Conservation (phyloP, 1,284 basidiomycete genomes). For the Laetiporus sulphureus region DNA sequence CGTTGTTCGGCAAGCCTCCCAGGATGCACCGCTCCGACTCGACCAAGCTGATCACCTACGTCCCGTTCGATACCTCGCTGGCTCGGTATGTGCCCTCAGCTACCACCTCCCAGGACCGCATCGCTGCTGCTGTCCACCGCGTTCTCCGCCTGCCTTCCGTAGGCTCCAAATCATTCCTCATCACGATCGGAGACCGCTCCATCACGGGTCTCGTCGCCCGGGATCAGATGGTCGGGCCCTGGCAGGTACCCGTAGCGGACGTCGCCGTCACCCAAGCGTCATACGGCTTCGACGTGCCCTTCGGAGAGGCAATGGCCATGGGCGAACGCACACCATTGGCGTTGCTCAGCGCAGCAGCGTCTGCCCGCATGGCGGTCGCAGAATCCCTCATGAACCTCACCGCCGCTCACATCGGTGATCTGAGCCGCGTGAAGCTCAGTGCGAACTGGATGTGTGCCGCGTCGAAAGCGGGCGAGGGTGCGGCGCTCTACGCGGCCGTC, state of each 20-base stretch:
- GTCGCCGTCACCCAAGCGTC: constrained; percentile 93
- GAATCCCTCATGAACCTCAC: constrained; percentile 92
- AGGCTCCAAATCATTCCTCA: constrained; percentile 94
- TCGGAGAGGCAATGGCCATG: constrained; percentile 96
- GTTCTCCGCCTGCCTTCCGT: constrained; percentile 90
- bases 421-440: constrained; percentile 84
- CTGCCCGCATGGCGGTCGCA: constrained; percentile 93
- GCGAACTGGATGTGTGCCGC: constrained; percentile 99
- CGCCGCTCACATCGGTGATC: constrained; percentile 70
- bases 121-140: constrained; percentile 65
- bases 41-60: constrained; percentile 43
- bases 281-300: constrained; percentile 85
- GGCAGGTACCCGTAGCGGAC: constrained; percentile 97
- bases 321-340: constrained; percentile 95
- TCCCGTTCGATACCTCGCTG: constrained; percentile 72
- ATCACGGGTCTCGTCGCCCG: constrained; percentile 93
- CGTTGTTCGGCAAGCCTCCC: constrained; percentile 94
- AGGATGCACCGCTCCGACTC: constrained; percentile 79
- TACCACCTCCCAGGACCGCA: constrained; percentile 33
- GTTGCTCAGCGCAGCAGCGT: constrained; percentile 81
- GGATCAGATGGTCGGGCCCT: constrained; percentile 99
- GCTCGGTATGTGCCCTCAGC: constrained; percentile 52
- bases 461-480: constrained; percentile 86
- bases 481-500: constrained; percentile 89
- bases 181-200: constrained; percentile 95